These are phyloP conservation scores for Basipetospora chlamydospora DNA, from an alignment of 2,329 filamentous ascomycete species.

Conservation along the genomic window DNA sequence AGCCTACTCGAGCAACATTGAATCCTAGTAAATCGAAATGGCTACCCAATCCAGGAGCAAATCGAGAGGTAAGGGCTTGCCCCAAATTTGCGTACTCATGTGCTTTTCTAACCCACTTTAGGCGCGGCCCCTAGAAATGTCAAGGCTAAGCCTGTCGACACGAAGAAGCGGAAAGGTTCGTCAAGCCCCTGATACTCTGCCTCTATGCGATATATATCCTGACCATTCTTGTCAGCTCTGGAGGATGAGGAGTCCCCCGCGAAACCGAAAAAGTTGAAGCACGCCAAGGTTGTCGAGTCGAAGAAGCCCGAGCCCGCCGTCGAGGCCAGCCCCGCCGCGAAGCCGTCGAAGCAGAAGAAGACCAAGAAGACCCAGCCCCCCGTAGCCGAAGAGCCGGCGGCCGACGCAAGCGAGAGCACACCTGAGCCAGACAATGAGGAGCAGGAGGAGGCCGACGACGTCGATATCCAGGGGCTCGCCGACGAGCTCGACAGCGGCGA, in stretches of 20 bases:
- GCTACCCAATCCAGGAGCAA: conserved; percentile 28
- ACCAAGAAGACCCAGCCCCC: conserved; percentile 15
- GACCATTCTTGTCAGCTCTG: conserved; percentile 16
- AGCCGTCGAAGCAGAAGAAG: conserved; percentile 20
- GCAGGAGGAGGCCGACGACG: conserved; percentile 25
- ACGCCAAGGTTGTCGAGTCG: conserved; percentile 19
- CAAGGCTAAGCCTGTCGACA: conserved; percentile 7
- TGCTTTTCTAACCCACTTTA: background rate
- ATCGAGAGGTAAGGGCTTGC: conserved; percentile 18
- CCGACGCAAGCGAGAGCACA: conserved; percentile 12
- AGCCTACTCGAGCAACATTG: too few species aligned
- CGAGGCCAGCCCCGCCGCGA: conserved; percentile 13
- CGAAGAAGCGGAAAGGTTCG: conserved; percentile 24
- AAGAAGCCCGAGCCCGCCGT: conserved; percentile 14
- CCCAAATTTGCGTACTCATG: too few species aligned
- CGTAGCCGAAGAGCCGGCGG: conserved; percentile 1
- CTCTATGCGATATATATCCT: background rate
- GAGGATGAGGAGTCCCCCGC: conserved; percentile 31
- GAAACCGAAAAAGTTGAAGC: conserved; percentile 30
- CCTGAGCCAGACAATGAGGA: conserved; percentile 21
- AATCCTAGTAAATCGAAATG: too few species aligned
- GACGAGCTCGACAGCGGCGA: conserved; percentile 29
- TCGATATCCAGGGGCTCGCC: conserved; percentile 19
- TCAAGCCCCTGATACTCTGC: conserved; percentile 1
- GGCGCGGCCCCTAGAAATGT: conserved; percentile 5